Evolutionary conservation across 345 rosid genomes (phyloP), one percentile per base, ranked within the genome.

Genomic region (Rhodomyrtus tomentosa): DNA sequence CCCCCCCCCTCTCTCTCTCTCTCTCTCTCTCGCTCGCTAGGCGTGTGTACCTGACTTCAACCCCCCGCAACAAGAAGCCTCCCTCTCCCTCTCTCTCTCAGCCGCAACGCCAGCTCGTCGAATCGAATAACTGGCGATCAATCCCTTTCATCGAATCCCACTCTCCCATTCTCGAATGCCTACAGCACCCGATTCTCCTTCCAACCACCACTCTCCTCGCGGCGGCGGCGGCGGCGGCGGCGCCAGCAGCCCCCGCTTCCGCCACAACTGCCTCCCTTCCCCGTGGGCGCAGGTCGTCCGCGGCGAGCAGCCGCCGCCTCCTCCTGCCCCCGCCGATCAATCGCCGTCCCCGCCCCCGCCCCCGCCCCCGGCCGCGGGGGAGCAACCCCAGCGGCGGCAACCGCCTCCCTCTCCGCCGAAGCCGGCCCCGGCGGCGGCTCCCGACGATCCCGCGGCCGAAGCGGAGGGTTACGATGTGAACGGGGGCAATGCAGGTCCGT

Each of bases 201-300:
- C 93, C 52, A 86, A 82, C 85, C 91, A 86, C 58, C 90, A 85
- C 51, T 83, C 90, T 38, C 84, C 88, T 9, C 86, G 51, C 58
- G 86, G 81, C 25, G 82, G 6, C 38, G 29, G 84, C 50, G 89
- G 81, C 32, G 81, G 83, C 7, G 87, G 84, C 80, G 88, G 74
- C 38, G 56, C 84, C 48, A 83, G 82, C 40, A 88, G 86, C 45
- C 90, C 90, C 83, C 90, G 85, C 82, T 62, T 86, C 81, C 88
- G 87, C 81, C 87, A 82, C 29, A 84, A 86, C 49, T 86, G 54
- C 82, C 72, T 88, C 54, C 83, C 93, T 21, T 89, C 92, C 29
- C 91, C 91, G 3, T 92, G 93, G 93, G 88, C 86, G 15, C 88
- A 88, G 81, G 89, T 91, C 2, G 93, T 92, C 20, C 88, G 91